Percentiles rank a stretch among this genome's conserved stretches.
Evolutionary conservation across 2,329 filamentous ascomycete genomes (phyloP).

Genomic region (Rhynchosporium agropyri): DNA sequence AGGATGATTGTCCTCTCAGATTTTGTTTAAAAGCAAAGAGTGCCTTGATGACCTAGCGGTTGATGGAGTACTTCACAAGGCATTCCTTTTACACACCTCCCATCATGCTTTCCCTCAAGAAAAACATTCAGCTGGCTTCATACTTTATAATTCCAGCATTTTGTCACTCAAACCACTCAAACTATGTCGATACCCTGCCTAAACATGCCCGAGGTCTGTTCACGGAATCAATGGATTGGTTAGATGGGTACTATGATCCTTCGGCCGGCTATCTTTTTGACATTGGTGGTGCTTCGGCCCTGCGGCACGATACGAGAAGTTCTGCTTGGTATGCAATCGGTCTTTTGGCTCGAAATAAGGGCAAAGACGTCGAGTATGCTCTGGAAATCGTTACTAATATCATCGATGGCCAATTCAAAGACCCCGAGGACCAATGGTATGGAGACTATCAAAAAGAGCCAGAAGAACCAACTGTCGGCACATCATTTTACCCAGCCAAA

Average conservation of each 20-base stretch:
- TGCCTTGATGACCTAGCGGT: not conserved
- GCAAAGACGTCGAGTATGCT: slow-evolving; percentile 53
- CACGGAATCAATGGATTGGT: slow-evolving; percentile 55
- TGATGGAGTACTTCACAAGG: not conserved
- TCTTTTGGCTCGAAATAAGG: slow-evolving; percentile 56
- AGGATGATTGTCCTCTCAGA: not conserved
- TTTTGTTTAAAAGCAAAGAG: slow-evolving; percentile 6
- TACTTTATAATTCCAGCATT: slow-evolving; percentile 22
- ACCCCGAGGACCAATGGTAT: slow-evolving; percentile 57
- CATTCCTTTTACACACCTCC: not conserved
- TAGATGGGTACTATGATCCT: slow-evolving; percentile 58
- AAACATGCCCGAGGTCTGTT: slow-evolving; percentile 46
- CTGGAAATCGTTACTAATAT: slow-evolving; percentile 57
- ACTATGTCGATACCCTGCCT: slow-evolving; percentile 30
- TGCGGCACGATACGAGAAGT: slow-evolving; percentile 58
- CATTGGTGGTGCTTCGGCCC: slow-evolving; percentile 48
- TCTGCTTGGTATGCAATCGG: slow-evolving; percentile 63
- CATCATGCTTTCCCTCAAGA: slow-evolving; percentile 23
- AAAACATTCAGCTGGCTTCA: slow-evolving; percentile 22
- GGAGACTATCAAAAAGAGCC: slow-evolving; percentile 57
- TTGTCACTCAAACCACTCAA: slow-evolving; percentile 9
- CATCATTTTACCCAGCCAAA: slow-evolving; percentile 49
- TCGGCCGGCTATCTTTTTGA: slow-evolving; percentile 56
- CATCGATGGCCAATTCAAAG: slow-evolving; percentile 55
- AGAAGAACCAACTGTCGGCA: slow-evolving; percentile 60